Conservation (phyloP, 352 stramenopile species). For the Pythium apleroticum region DNA sequence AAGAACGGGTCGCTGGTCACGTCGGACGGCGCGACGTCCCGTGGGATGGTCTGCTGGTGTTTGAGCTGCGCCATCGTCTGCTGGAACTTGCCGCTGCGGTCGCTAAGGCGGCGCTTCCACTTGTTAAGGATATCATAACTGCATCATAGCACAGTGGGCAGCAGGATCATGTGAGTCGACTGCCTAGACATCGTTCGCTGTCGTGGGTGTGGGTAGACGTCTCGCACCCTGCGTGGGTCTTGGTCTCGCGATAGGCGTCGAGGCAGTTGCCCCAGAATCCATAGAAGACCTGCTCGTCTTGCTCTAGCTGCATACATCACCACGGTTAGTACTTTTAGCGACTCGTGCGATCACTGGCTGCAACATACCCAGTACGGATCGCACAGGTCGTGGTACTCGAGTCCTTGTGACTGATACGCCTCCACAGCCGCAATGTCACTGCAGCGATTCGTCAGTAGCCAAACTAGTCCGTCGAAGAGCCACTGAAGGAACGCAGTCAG, state of each 20-base stretch:
- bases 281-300: slow-evolving; percentile 87
- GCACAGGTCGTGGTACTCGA: slow-evolving; percentile 91
- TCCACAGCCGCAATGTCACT: slow-evolving; percentile 86
- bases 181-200: slow-evolving; percentile 1
- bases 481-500: neutral
- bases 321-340: slow-evolving; percentile 6
- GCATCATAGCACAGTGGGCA: neutral
- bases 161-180: neutral
- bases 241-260: slow-evolving; percentile 82
- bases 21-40: slow-evolving; percentile 23
- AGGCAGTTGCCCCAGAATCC: slow-evolving; percentile 91
- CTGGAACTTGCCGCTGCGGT: slow-evolving; percentile 31
- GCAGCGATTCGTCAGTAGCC: neutral
- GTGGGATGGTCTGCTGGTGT: slow-evolving; percentile 33
- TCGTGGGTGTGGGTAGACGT: neutral
- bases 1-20: slow-evolving; percentile 82
- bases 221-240: slow-evolving; percentile 67
- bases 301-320: slow-evolving; percentile 40
- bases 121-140: slow-evolving; percentile 61
- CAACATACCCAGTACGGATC: slow-evolving; percentile 68
- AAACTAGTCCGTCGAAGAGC: neutral
- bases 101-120: slow-evolving; percentile 42
- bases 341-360: neutral
- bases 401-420: slow-evolving; percentile 71
- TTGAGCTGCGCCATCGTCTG: slow-evolving; percentile 41